Conservation (phyloP, 352 stramenopile genomes). For the Plasmopara halstedii region DNA sequence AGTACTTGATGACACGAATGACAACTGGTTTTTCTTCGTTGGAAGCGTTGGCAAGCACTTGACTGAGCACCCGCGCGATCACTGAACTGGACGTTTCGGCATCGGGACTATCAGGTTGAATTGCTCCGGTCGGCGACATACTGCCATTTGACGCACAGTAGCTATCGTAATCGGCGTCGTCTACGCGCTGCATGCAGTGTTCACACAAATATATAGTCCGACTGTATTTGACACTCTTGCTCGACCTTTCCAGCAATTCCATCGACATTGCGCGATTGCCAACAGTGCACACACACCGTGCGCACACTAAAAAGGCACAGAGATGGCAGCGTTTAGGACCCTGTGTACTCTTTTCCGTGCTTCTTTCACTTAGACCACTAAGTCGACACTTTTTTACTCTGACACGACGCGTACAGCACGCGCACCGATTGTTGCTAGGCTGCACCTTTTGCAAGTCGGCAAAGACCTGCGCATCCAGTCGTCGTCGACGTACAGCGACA, state of each 20-base stretch:
- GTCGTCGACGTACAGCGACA: conserved; percentile 20
- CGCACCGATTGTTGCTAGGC: conserved; percentile 20
- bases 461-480: conserved; percentile 31
- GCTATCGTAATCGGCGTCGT: conserved; percentile 46
- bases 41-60: conserved; percentile 34
- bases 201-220: conserved; percentile 40
- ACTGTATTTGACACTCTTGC: conserved; percentile 15
- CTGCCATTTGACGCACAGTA: conserved; percentile 16
- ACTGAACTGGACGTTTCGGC: conserved; percentile 14
- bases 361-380: conserved; percentile 5
- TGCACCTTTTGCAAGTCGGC: conserved; percentile 22
- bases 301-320: conserved; percentile 53
- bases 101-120: conserved; percentile 18
- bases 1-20: conserved; percentile 43
- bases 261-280: conserved; percentile 10
- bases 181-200: conserved; percentile 44
- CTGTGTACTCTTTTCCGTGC: conserved; percentile 4
- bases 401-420: conserved; percentile 27
- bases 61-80: conserved; percentile 32
- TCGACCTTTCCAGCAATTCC: conserved; percentile 2
- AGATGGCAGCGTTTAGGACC: conserved; percentile 48
- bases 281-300: conserved; percentile 35
- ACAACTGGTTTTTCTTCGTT: conserved; percentile 25
- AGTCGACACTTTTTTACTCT: conserved; percentile 19
- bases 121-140: conserved; percentile 12